Base-by-base conservation (phyloP, 352 stramenopile genomes). In the Phytophthora cactorum region DNA sequence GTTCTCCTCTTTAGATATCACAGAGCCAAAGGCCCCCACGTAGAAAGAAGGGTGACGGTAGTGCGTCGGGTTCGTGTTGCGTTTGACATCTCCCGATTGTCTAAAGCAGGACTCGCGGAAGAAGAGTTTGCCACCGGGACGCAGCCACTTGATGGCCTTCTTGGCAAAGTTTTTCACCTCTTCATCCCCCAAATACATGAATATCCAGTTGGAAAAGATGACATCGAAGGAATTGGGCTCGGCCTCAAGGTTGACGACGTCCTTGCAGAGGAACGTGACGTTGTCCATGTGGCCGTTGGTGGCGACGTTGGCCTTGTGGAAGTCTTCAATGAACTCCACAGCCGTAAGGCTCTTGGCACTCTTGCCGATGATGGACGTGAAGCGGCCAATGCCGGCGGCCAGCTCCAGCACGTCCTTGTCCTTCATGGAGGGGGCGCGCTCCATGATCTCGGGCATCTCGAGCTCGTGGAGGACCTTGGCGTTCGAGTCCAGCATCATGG, bases 401-500 rank as follows among this genome's bases (percentile, higher is more conserved):
- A 92, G 64, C 52, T 92, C 84, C 25, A 92, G 66, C 49, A 92
- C 84, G 61, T 90, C 82, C 63, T 90, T 88, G 52, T 72, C 68
- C 0, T 71, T 53, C 74, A 90, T 84, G 51, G 49, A 59, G 3
- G 86, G 86, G 9, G 86, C 82, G 38, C 86, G 90, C 58, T 78
- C 77, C 57, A 95, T 68, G 63, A 95, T 91, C 70, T 95, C 84
- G 3, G 85, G 86, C 52, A 86, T 81, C 70, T 93, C 86, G 11
- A 92, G 68, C 54, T 92, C 84, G 41, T 91, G 81, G 5, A 94
- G 78, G 53, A 71, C 78, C 64, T 86, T 77, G 64, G 86, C 86
- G 66, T 94, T 92, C 47, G 86, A 75, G 78, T 94, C 86, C 34
- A 94, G 79, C 86, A 94, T 94, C 86, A 94, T 94, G 36, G 82